These are phyloP conservation scores for Sesbania bispinosa DNA, from an alignment of 306 rosid species.

Conservation along the genomic window DNA sequence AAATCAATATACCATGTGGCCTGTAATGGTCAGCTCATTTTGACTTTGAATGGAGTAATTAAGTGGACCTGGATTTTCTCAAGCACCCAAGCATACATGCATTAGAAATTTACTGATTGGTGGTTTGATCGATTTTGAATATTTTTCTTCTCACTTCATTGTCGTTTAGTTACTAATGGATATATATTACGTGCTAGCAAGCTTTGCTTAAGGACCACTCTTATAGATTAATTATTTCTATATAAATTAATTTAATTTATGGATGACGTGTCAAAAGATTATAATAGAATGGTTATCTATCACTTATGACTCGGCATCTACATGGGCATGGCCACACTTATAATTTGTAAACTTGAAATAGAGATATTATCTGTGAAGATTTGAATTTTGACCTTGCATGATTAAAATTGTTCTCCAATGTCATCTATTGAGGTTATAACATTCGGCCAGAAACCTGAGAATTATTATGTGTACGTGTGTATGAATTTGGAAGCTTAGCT, in stretches of 20 bases:
- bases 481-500: no score
- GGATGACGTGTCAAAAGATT: conserved; percentile 15
- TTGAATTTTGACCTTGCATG: not conserved
- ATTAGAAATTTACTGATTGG: not conserved
- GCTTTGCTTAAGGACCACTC: conserved; percentile 2
- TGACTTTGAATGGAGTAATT: conserved; percentile 49
- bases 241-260: not conserved
- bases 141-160: conserved; percentile 8
- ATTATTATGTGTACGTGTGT: no score
- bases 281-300: not conserved
- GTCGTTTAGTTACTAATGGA: not conserved
- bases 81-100: not conserved
- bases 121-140: not conserved
- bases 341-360: no score
- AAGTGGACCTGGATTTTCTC: conserved; percentile 29
- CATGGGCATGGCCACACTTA: no score
- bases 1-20: not conserved
- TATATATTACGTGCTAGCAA: not conserved
- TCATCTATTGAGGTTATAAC: not conserved
- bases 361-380: not conserved
- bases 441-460: no score
- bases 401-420: not conserved
- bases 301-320: not conserved
- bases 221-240: not conserved
- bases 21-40: conserved; percentile 42